Conservation (phyloP, 176 grass and related monocot genomes). For the Carex scoparia region DNA sequence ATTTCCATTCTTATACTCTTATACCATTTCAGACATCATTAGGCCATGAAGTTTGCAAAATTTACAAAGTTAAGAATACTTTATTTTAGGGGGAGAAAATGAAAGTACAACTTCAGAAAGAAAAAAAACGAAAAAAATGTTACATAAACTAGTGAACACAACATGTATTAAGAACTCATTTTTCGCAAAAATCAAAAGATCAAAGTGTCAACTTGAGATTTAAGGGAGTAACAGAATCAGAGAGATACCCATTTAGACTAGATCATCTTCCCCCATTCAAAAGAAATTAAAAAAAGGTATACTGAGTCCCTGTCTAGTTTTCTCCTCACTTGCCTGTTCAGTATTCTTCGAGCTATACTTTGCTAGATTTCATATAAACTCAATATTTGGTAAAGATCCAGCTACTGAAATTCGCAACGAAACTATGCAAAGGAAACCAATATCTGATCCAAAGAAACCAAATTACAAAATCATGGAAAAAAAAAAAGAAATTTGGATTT, state of each 20-base stretch:
- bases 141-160: background rate
- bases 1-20: background rate
- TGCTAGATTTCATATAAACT: background rate
- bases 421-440: background rate
- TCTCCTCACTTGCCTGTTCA: background rate
- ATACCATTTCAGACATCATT: constrained; percentile 14
- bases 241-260: background rate
- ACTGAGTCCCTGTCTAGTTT: constrained; percentile 11
- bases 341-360: background rate
- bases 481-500: background rate
- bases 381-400: background rate
- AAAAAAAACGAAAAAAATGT: too few relatives aligned
- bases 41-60: background rate
- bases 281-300: background rate
- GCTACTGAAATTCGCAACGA: background rate
- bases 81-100: background rate
- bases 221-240: background rate
- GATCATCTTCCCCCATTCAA: background rate
- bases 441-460: background rate
- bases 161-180: background rate
- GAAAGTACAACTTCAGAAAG: too few relatives aligned
- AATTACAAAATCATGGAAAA: background rate
- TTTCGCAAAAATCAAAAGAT: background rate
- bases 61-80: background rate
- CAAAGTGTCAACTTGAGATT: background rate